These are phyloP conservation scores for Austroboletus eburneus DNA, from an alignment of 768 basidiomycete genomes.

Conservation along the genomic window DNA sequence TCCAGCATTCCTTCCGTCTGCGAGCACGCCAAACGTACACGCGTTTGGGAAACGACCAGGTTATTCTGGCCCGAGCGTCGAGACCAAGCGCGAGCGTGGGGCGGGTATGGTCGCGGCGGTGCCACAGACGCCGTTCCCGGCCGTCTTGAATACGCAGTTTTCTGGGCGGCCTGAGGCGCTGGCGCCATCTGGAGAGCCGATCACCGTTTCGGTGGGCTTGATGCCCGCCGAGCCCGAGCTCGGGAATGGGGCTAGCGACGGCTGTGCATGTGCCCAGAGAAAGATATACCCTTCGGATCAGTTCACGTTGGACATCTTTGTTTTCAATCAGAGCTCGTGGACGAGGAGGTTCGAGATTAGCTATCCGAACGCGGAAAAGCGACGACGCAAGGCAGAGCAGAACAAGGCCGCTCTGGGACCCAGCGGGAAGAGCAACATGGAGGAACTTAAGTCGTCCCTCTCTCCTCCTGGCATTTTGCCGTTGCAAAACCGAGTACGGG, in stretches of 20 bases:
- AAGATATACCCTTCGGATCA: constrained; percentile 69
- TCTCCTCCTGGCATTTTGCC: constrained; percentile 62
- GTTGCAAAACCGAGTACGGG: constrained; percentile 70
- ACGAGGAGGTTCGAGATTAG: constrained; percentile 74
- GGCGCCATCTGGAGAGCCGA: constrained; percentile 42
- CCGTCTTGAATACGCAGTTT: constrained; percentile 40
- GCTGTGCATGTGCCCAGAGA: constrained; percentile 23
- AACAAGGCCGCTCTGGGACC: constrained; percentile 16
- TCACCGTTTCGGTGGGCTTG: constrained; percentile 68
- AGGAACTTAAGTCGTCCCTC: constrained; percentile 29
- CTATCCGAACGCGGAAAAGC: constrained; percentile 52
- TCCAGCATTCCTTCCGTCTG: constrained; percentile 55
- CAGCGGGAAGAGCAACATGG: constrained; percentile 16
- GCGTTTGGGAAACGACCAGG: constrained; percentile 47
- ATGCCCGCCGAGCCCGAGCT: constrained; percentile 21
- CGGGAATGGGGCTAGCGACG: constrained; percentile 1
- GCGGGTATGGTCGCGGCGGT: constrained; percentile 26
- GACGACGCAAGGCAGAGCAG: constrained; percentile 35
- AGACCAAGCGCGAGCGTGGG: constrained; percentile 61
- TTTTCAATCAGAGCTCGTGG: constrained; percentile 78
- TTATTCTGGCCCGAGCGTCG: constrained; percentile 56
- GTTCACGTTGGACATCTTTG: constrained; percentile 83
- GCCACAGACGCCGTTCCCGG: constrained; percentile 56
- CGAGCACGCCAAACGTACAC: constrained; percentile 51
- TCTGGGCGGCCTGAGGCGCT: constrained; percentile 25